Evolutionary conservation across 176 grass and related monocot species (phyloP).

Genomic region (Oryza officinalis): DNA sequence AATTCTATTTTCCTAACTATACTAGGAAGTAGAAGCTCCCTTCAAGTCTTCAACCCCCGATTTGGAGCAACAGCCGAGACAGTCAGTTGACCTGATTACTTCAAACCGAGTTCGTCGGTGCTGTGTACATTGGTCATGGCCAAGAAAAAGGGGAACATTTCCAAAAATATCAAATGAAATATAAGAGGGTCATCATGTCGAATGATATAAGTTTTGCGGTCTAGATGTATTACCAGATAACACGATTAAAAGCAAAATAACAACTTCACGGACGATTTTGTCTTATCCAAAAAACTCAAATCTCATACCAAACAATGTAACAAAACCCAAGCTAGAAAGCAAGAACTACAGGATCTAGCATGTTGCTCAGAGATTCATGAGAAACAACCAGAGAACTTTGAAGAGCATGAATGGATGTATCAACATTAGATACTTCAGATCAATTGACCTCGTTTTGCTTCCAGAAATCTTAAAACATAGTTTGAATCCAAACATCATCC

Average conservation of each 20-base stretch:
- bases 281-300: not conserved
- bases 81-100: not conserved
- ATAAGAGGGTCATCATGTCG: not conserved
- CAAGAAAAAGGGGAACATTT: not conserved
- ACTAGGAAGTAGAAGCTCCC: not conserved
- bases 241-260: not conserved
- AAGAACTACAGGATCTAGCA: not conserved
- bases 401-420: slow-evolving; percentile 41
- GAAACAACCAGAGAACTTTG: slow-evolving; percentile 66
- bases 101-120: not conserved
- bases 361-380: not conserved
- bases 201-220: not conserved
- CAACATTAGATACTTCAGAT: slow-evolving; percentile 49
- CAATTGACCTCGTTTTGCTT: slow-evolving; percentile 41
- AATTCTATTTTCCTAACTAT: too few relatives aligned
- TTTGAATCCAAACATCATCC: not conserved
- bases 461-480: not conserved
- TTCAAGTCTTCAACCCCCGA: not conserved
- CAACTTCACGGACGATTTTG: not conserved
- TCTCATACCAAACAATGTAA: not conserved
- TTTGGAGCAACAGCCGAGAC: not conserved
- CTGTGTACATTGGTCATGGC: not conserved
- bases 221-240: not conserved
- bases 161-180: not conserved
- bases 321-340: not conserved